phyloP scores from a whole-genome alignment of 1,284 basidiomycete genomes.

The Fomitiporia mediterranea region DNA sequence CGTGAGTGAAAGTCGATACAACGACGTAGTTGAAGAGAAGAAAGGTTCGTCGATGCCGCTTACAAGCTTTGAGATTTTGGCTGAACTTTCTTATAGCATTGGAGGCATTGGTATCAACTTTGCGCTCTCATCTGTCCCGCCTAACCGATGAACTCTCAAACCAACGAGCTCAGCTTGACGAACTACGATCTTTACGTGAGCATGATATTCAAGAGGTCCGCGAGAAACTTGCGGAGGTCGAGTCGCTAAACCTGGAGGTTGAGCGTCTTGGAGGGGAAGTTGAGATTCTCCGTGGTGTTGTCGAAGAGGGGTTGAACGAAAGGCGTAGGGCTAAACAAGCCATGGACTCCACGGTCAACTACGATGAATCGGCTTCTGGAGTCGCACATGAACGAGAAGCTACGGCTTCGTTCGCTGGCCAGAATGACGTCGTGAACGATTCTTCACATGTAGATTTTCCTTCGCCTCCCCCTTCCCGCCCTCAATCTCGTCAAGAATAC shows the following conservation, averaged over 20 bases:
- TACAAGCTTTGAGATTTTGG: not conserved
- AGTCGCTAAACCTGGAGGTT: slow-evolving; percentile 58
- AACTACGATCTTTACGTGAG: slow-evolving; percentile 61
- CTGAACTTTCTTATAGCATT: slow-evolving; percentile 46
- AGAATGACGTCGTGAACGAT: not conserved
- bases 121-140: slow-evolving; percentile 69
- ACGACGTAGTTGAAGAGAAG: slow-evolving; percentile 77
- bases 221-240: slow-evolving; percentile 59
- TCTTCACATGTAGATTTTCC: slow-evolving; percentile 2
- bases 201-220: slow-evolving; percentile 55
- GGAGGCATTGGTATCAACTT: slow-evolving; percentile 67
- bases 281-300: slow-evolving; percentile 73
- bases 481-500: slow-evolving; percentile 9
- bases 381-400: not conserved
- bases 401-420: not conserved
- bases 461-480: slow-evolving; percentile 12
- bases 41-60: slow-evolving; percentile 51
- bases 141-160: slow-evolving; percentile 74
- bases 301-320: slow-evolving; percentile 78
- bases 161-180: slow-evolving; percentile 60
- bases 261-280: slow-evolving; percentile 78
- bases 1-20: slow-evolving; percentile 48
- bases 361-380: not conserved
- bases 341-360: not conserved
- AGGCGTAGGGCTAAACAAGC: slow-evolving; percentile 40